Conservation (phyloP, 257 asterid species). For the Scutellaria galericulata region DNA sequence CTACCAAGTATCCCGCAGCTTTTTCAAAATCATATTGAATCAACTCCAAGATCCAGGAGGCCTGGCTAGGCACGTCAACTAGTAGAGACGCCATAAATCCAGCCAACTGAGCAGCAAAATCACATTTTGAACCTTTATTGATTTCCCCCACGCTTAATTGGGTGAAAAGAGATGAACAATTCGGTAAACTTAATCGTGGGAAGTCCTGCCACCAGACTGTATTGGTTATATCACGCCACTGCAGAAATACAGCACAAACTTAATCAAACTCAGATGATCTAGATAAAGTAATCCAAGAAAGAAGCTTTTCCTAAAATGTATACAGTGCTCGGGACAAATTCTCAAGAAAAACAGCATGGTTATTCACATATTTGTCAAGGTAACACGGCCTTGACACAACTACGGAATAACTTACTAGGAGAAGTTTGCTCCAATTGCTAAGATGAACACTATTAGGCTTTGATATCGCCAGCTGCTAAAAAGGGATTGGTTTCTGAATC, state of each 20-base stretch:
- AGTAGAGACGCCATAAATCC: slow-evolving; percentile 79
- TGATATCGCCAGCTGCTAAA: too few species aligned
- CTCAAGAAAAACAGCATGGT: neutral
- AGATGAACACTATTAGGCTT: too few species aligned
- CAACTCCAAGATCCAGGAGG: slow-evolving; percentile 79
- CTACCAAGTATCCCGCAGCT: slow-evolving; percentile 74
- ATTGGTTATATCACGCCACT: slow-evolving; percentile 85
- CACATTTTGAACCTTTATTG: slow-evolving; percentile 50
- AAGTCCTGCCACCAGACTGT: slow-evolving; percentile 99
- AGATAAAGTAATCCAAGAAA: slow-evolving; percentile 4
- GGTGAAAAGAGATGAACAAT: slow-evolving; percentile 67
- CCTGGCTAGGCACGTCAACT: slow-evolving; percentile 81
- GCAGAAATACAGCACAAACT: slow-evolving; percentile 42
- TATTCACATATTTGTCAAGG: slow-evolving; percentile 19
- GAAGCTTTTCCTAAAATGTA: slow-evolving; percentile 6
- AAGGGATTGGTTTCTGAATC: too few species aligned
- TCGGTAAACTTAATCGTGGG: slow-evolving; percentile 60
- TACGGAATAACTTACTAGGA: neutral
- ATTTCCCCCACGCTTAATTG: slow-evolving; percentile 53
- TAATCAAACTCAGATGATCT: slow-evolving; percentile 2
- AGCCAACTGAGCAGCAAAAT: slow-evolving; percentile 84
- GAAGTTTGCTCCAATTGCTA: too few species aligned
- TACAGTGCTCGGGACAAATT: slow-evolving; percentile 8
- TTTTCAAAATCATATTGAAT: slow-evolving; percentile 64
- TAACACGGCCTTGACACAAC: slow-evolving; percentile 26